phyloP scores from a whole-genome alignment of 768 basidiomycete species.

The Mrakia hoshinonis region DNA sequence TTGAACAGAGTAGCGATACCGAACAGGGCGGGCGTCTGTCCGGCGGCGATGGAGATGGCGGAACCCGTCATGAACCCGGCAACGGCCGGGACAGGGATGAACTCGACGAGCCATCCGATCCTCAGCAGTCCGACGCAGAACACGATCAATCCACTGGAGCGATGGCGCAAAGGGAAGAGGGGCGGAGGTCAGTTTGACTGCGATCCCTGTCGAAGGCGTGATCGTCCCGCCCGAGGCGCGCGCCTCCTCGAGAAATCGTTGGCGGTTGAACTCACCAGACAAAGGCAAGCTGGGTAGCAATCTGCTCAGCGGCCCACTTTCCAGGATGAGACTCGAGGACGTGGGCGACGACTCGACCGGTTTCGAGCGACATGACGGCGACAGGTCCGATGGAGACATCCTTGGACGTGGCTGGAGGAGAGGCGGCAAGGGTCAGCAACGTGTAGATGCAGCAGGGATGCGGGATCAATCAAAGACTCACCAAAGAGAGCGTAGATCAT shows the following conservation, averaged over 20 bases:
- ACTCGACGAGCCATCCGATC: conserved; percentile 88
- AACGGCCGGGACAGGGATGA: conserved; percentile 56
- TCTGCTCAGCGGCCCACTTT: conserved; percentile 56
- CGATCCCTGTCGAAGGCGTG: neutral
- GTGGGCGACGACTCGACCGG: conserved; percentile 63
- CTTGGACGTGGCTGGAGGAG: conserved; percentile 49
- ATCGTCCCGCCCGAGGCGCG: neutral
- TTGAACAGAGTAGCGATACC: conserved; percentile 65
- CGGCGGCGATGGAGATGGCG: conserved; percentile 44
- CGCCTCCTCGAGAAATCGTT: neutral
- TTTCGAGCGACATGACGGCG: conserved; percentile 91
- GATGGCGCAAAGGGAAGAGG: neutral
- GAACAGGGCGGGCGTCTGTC: conserved; percentile 65
- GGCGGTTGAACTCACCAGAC: conserved; percentile 47
- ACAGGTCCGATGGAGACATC: conserved; percentile 99
- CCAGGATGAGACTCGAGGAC: conserved; percentile 46
- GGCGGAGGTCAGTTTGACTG: neutral
- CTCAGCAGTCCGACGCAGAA: conserved; percentile 81
- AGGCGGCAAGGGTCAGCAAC: neutral
- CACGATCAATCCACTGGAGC: conserved; percentile 53
- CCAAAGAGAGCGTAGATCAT: conserved; percentile 54
- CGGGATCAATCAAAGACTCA: no score
- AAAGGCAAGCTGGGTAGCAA: conserved; percentile 76
- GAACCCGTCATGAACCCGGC: conserved; percentile 79
- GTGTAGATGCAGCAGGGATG: no score